A percentile compares a stretch with the other conserved stretches of the same genome.
Conservation (phyloP, 148 eudicot genomes). For the Chenopodium suecicum region DNA sequence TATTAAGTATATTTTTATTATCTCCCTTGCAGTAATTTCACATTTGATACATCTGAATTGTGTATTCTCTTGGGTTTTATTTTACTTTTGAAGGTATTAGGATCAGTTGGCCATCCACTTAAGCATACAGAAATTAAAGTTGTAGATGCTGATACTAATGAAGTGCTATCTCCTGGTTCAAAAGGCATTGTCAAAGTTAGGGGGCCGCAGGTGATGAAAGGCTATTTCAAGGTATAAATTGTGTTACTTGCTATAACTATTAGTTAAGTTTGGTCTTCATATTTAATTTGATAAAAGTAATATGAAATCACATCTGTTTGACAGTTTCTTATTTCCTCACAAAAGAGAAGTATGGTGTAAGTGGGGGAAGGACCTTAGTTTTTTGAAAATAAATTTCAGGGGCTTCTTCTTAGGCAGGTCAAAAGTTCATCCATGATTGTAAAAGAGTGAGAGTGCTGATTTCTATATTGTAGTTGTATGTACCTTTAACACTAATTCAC, state of each 20-base stretch:
- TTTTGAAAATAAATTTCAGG: not conserved
- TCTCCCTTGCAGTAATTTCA: not conserved
- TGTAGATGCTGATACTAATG: constrained; percentile 66
- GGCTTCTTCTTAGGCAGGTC: not conserved
- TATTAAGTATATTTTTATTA: not conserved
- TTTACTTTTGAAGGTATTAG: constrained; percentile 68
- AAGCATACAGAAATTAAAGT: constrained; percentile 65
- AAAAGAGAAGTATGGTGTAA: not conserved
- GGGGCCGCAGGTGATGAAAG: constrained; percentile 93
- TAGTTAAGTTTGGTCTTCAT: not conserved
- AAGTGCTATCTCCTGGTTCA: constrained; percentile 66
- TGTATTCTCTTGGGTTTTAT: constrained; percentile 19
- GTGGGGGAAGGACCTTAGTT: not conserved
- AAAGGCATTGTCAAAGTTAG: constrained; percentile 77
- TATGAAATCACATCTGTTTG: not conserved
- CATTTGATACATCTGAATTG: not conserved
- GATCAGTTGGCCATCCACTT: constrained; percentile 81
- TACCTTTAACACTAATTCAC: not conserved
- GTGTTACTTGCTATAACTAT: not conserved
- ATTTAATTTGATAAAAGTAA: not conserved
- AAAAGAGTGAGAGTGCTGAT: not conserved
- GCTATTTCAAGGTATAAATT: constrained; percentile 78
- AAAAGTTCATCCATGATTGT: not conserved
- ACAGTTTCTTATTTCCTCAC: not conserved
- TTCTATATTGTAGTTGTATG: not conserved